Conservation (phyloP, 2,329 filamentous ascomycete species). For the Blastomyces parvus region DNA sequence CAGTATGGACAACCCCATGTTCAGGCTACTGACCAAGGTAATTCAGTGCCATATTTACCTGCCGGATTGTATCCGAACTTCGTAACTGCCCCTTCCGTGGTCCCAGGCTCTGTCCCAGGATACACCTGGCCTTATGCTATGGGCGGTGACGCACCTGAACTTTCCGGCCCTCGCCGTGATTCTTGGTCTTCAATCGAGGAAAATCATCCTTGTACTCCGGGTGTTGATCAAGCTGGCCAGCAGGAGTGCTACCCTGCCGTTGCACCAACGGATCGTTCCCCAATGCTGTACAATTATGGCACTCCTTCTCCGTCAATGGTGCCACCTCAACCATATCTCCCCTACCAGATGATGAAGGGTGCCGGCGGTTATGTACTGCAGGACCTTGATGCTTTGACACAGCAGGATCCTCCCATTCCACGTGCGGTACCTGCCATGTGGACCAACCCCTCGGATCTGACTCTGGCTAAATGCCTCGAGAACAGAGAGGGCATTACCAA, state of each 20-base stretch:
- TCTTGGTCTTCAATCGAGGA: constrained; percentile 38
- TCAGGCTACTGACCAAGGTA: constrained; percentile 26
- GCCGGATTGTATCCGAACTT: constrained; percentile 31
- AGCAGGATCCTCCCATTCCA: constrained; percentile 74
- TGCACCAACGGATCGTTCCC: constrained; percentile 51
- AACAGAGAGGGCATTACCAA: constrained; percentile 94
- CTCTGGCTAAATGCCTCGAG: constrained; percentile 84
- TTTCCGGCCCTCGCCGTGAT: constrained; percentile 28
- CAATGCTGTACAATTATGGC: constrained; percentile 45
- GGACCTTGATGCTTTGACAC: constrained; percentile 54
- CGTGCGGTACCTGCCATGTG: constrained; percentile 79
- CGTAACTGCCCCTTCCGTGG: constrained; percentile 25
- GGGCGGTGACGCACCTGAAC: constrained; percentile 29
- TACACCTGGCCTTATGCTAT: constrained; percentile 32
- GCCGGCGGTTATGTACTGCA: constrained; percentile 37
- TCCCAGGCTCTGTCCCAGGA: constrained; percentile 24
- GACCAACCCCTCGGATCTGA: constrained; percentile 75
- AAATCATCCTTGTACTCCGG: constrained; percentile 51
- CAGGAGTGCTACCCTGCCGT: constrained; percentile 53
- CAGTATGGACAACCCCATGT: constrained; percentile 24
- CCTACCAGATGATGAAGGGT: constrained; percentile 40
- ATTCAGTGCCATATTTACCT: constrained; percentile 29
- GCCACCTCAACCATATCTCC: constrained; percentile 27
- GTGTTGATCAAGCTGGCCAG: constrained; percentile 50
- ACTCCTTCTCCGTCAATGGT: constrained; percentile 58